A percentile compares a stretch with the other conserved stretches of the same genome.
Conservation (phyloP, 2,329 filamentous ascomycete genomes). For the Aspergillus pseudoglaucus region DNA sequence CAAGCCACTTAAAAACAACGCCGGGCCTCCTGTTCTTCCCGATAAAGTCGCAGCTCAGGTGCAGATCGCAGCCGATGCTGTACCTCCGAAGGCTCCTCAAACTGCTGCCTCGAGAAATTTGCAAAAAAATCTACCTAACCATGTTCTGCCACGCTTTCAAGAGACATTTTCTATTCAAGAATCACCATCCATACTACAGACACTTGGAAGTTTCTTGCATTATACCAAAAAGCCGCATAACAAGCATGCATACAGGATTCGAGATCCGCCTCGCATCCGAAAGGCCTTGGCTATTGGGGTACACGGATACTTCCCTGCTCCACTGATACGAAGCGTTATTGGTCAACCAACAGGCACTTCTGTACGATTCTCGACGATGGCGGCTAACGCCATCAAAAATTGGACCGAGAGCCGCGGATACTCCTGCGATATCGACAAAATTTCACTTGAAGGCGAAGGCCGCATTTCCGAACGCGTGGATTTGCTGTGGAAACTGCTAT, state of each 20-base stretch:
- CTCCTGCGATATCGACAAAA: conserved; percentile 79
- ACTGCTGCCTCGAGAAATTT: conserved; percentile 28
- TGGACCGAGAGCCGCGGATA: conserved; percentile 74
- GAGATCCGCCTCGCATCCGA: conserved; percentile 64
- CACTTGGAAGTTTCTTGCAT: conserved; percentile 39
- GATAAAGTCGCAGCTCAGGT: conserved; percentile 14
- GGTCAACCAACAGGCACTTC: conserved; percentile 95
- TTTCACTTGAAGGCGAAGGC: conserved; percentile 90
- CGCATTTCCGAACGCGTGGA: conserved; percentile 85
- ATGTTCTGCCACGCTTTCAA: conserved; percentile 43
- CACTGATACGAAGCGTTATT: conserved; percentile 79
- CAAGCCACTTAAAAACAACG: conserved; percentile 19
- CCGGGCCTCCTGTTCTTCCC: conserved; percentile 13
- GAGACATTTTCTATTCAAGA: conserved; percentile 41
- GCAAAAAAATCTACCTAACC: conserved; percentile 37
- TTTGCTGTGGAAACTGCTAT: conserved; percentile 84
- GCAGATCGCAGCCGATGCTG: conserved; percentile 12
- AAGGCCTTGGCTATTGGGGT: conserved; percentile 90
- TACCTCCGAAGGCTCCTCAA: conserved; percentile 24
- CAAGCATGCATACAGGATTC: conserved; percentile 66
- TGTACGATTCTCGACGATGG: conserved; percentile 82
- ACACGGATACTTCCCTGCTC: conserved; percentile 87
- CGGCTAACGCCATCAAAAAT: conserved; percentile 71
- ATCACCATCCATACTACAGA: conserved; percentile 60
- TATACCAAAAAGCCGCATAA: conserved; percentile 52